Evolutionary conservation across 129 eudicot genomes (phyloP).

Genomic region (Arctium minus): DNA sequence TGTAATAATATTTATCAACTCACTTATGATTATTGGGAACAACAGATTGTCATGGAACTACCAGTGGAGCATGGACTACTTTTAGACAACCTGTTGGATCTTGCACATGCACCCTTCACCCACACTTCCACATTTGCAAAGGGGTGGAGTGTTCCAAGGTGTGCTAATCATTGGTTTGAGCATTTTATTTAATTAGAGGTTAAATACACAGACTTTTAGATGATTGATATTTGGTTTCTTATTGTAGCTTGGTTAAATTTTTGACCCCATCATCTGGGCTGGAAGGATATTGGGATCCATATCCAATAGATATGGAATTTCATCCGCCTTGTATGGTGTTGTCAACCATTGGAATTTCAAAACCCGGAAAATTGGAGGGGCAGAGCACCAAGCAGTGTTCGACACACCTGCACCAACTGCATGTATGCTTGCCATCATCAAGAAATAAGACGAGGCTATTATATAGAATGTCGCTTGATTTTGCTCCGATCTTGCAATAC

Average conservation of each 20-base stretch:
- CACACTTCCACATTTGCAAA: slow-evolving; percentile 97
- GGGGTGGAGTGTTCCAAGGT: slow-evolving; percentile 99
- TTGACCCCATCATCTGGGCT: slow-evolving; percentile 90
- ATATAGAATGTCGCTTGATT: slow-evolving; percentile 96
- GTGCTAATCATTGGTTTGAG: neutral
- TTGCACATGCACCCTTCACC: slow-evolving; percentile 96
- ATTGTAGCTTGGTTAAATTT: slow-evolving; percentile 86
- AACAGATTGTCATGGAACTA: slow-evolving; percentile 93
- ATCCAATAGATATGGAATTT: slow-evolving; percentile 97
- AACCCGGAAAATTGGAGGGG: slow-evolving; percentile 92
- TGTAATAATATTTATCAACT: neutral
- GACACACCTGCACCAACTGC: slow-evolving; percentile 97
- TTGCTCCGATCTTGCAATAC: slow-evolving; percentile 79
- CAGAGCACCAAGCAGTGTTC: slow-evolving; percentile 76
- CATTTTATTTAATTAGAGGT: neutral
- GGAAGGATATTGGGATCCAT: slow-evolving; percentile 98
- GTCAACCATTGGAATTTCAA: slow-evolving; percentile 97
- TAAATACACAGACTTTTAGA: neutral
- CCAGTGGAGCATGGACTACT: slow-evolving; percentile 98
- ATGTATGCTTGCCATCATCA: slow-evolving; percentile 84
- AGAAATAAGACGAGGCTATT: slow-evolving; percentile 75
- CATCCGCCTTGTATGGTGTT: slow-evolving; percentile 95
- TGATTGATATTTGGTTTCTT: slow-evolving; percentile 9
- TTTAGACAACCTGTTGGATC: slow-evolving; percentile 91
- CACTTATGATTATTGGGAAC: neutral